Evolutionary conservation across 2,329 filamentous ascomycete species (phyloP), one percentile per base, ranked within the genome.

Genomic region (Cytospora leucostoma): DNA sequence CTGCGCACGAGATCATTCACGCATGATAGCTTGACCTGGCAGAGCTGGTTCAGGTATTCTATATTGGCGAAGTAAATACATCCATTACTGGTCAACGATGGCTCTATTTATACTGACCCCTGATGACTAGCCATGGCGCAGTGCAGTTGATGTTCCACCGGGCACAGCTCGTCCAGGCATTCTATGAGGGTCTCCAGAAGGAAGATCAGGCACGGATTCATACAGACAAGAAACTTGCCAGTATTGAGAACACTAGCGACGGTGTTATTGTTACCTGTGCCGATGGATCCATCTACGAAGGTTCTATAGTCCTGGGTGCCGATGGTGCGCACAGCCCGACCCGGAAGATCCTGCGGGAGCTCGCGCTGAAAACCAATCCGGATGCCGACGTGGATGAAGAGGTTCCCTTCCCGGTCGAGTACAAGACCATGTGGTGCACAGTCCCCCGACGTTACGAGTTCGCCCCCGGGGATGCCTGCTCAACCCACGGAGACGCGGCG

Each of bases 311-410:
- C 6, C 69, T 80, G 21, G 79, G 77, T 8, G 76, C 77, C 13
- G 79, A 81, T 62, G 79, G 79, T n/a, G 74, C 76, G 2, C 74
- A 77, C 63, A 79, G 77, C 66, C 72, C 65, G 27, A 72, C 74
- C 5, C 71, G 77, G 7, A 59, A 64, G 10, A 70, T 74, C 38
- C 75, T 79, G 70, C 73, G 76, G 32, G 61, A 66, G 4, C 66
- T 76, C 0, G 72, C 74, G 0, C 17, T 73, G 1, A 53, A 65
- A 0, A 67, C 67, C 1, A 62, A 50, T 21, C 52, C 55, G 49
- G 44, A 62, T 50, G 40, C 66, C 0, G 58, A 67, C 0, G 53
- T 51, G 0, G 35, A 76, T 57, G 67, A 69, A 0, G 71, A 73
- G 56, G 62, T 70, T 3, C 74, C 75, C 2, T 77, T 70, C 55